Evolutionary conservation across 1,139 yeast species (phyloP).

Genomic region (Hansenula sp.): DNA sequence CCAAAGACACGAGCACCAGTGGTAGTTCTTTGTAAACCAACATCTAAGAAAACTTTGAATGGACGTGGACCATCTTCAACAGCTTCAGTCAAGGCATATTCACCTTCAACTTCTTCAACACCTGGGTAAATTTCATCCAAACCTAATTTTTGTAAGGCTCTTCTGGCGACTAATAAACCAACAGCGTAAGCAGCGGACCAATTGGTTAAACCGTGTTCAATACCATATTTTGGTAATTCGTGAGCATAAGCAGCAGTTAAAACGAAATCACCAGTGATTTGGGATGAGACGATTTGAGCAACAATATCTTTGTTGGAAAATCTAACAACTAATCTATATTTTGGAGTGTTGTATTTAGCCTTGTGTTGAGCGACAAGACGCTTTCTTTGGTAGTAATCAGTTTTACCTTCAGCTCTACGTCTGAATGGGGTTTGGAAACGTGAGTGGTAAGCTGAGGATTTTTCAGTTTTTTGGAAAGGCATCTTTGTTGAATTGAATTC

Average conservation of each 20-base stretch:
- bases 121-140: slow-evolving; percentile 97
- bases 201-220: slow-evolving; percentile 98
- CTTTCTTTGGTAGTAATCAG: slow-evolving; percentile 99
- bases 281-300: slow-evolving; percentile 95
- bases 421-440: slow-evolving; percentile 99
- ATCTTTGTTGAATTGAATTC: slow-evolving; percentile 37
- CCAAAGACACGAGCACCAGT: slow-evolving; percentile 99
- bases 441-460: slow-evolving; percentile 95
- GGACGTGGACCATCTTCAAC: slow-evolving; percentile 99
- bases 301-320: slow-evolving; percentile 99
- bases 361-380: slow-evolving; percentile 99
- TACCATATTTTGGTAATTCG: slow-evolving; percentile 98
- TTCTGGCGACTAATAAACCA: slow-evolving; percentile 98
- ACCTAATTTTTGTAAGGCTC: slow-evolving; percentile 97
- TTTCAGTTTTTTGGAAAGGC: slow-evolving; percentile 71
- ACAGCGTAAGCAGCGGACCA: slow-evolving; percentile 99
- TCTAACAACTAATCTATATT: slow-evolving; percentile 99
- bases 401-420: slow-evolving; percentile 99
- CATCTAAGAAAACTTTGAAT: slow-evolving; percentile 98
- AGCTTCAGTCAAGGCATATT: slow-evolving; percentile 96
- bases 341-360: slow-evolving; percentile 99
- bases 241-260: slow-evolving; percentile 98
- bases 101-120: slow-evolving; percentile 99
- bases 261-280: slow-evolving; percentile 95
- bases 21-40: slow-evolving; percentile 99